Base-by-base conservation (phyloP, 1,284 basidiomycete genomes). In the Butyriboletus appendiculatus region DNA sequence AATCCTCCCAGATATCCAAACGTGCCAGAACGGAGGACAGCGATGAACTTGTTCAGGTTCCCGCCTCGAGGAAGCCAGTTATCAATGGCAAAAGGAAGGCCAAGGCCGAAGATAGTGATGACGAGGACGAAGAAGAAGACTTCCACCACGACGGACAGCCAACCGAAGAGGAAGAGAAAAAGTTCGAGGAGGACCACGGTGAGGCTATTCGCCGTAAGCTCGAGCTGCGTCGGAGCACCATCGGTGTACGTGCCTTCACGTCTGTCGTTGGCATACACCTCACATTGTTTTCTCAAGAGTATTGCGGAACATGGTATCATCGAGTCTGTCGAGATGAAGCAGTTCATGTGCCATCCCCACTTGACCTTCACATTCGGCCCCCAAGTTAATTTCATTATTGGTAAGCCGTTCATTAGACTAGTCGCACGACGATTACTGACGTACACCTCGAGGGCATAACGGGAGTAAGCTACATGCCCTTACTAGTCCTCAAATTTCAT, bases 341-440 rank as follows among this genome's bases (percentile, higher is more conserved):
- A 98, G 70, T 99, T 99, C 74, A 98, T 99, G 96, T 98, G 95
- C 70, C 97, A 99, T 75, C 81, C 85, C 66, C 86, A 83, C 70
- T 80, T 96, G 45, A 84, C 80, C 0, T 90, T 97, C 70, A 78
- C 81, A 6, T 93, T 97, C 61, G 93, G 90, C 1, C 87, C 89
- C 4, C 92, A 94, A 70, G 90, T 98, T 68, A 98, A 99, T 75
- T 98, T 99, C 68, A 90, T 99, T 60, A 96, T 98, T 53, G 97
- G 97, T 80, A 75, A 48, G 59, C 48, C 3, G 7, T 8, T 28
- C 20, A 18, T 28, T 32, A 32, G 45, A 38, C 24, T 20, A 33
- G 32, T 20, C n/a, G 24, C 34, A n/a, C 50, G 2, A 33, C 7
- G 3, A 24, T 46, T 26, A 24, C 40, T 50, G 51, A 64, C 16